phyloP scores from a whole-genome alignment of 2,329 filamentous ascomycete species.

The Claviceps sp. region DNA sequence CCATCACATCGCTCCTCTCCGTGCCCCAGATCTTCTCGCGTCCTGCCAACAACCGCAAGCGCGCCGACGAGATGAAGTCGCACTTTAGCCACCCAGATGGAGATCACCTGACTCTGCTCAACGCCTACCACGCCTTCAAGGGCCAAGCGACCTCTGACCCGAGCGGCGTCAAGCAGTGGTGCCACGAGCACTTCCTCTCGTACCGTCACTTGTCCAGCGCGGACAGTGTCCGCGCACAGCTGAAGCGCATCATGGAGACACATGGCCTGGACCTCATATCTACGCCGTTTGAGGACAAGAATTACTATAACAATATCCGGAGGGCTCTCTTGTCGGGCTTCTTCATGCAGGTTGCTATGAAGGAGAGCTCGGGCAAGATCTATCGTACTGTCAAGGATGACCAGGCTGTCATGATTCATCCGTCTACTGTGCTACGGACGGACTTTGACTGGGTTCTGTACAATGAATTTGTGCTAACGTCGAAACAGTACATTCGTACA shows the following conservation, averaged over 20 bases:
- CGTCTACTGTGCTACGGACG: constrained; percentile 75
- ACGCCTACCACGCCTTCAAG: constrained; percentile 97
- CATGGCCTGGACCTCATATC: constrained; percentile 74
- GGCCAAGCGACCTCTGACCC: constrained; percentile 44
- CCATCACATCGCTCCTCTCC: constrained; percentile 83
- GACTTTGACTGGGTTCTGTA: constrained; percentile 97
- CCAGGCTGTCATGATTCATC: constrained; percentile 84
- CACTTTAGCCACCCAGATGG: constrained; percentile 87
- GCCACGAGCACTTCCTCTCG: constrained; percentile 90
- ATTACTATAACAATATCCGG: constrained; percentile 96
- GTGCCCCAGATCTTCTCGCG: constrained; percentile 91
- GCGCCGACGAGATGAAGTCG: constrained; percentile 94
- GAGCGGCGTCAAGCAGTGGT: constrained; percentile 74
- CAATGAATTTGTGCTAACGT: constrained; percentile 95
- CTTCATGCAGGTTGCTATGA: constrained; percentile 99
- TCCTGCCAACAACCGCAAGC: constrained; percentile 71
- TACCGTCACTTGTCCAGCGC: constrained; percentile 80
- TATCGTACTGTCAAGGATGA: constrained; percentile 97
- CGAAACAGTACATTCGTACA: constrained; percentile 94
- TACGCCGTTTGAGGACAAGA: constrained; percentile 85
- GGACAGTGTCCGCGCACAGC: constrained; percentile 83
- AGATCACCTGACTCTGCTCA: constrained; percentile 90
- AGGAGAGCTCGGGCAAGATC: constrained; percentile 73
- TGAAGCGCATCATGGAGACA: constrained; percentile 94
- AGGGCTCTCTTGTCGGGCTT: constrained; percentile 86